phyloP scores from a whole-genome alignment of 192 early-diverging fungal genomes.

The Pilobolus umbonatus region DNA sequence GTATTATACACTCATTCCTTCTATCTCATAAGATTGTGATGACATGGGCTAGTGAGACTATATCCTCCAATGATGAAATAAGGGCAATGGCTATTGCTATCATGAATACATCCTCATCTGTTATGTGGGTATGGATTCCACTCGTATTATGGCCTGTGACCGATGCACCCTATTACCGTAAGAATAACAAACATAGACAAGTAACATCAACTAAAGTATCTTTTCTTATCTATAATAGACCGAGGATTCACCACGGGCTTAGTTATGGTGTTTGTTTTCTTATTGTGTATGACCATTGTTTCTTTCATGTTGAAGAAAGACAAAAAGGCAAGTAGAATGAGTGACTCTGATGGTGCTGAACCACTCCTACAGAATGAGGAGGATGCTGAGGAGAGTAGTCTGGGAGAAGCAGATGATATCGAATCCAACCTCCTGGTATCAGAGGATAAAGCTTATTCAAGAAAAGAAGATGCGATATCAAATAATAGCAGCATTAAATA shows the following conservation, averaged over 20 bases:
- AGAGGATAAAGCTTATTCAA: too few relatives aligned
- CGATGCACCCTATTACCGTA: constrained; percentile 20
- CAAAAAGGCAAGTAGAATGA: background rate
- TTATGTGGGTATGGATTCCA: constrained; percentile 22
- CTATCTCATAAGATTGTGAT: constrained; percentile 31
- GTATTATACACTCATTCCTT: background rate
- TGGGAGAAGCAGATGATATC: too few relatives aligned
- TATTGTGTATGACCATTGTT: background rate
- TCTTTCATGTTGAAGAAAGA: background rate
- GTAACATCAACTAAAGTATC: background rate
- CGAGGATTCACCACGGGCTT: constrained; percentile 16
- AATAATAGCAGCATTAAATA: too few relatives aligned
- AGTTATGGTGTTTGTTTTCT: constrained; percentile 15
- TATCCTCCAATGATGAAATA: constrained; percentile 22
- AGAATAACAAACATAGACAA: background rate
- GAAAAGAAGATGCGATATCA: too few relatives aligned
- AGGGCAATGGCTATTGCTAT: constrained; percentile 32
- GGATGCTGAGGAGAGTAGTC: background rate
- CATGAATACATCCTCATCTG: constrained; percentile 27
- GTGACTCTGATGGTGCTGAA: background rate
- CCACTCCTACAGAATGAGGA: background rate
- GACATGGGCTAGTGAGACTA: constrained; percentile 37
- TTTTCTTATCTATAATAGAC: background rate
- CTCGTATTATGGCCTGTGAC: constrained; percentile 37
- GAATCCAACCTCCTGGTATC: too few relatives aligned